These are phyloP conservation scores for Talaromyces nanjingensis DNA, from an alignment of 495 filamentous ascomycete species.

Conservation along the genomic window DNA sequence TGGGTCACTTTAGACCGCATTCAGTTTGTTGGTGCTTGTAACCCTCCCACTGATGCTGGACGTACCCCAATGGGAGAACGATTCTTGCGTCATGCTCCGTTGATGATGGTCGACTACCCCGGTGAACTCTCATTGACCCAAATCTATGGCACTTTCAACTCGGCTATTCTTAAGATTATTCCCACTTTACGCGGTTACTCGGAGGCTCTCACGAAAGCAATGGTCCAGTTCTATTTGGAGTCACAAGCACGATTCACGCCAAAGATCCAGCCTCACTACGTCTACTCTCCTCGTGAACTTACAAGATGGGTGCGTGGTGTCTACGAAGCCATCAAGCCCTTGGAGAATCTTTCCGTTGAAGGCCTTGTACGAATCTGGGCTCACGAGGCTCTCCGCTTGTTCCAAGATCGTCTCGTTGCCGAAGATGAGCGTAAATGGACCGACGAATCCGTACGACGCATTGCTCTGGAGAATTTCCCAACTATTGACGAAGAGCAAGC, in stretches of 20 bases:
- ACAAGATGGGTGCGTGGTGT: constrained; percentile 95
- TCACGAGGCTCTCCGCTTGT: constrained; percentile 90
- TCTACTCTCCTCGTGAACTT: constrained; percentile 97
- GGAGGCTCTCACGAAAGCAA: constrained; percentile 89
- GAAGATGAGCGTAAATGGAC: constrained; percentile 98
- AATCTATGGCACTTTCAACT: constrained; percentile 99
- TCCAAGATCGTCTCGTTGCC: constrained; percentile 89
- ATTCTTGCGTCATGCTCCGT: constrained; percentile 89
- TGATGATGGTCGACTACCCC: constrained; percentile 99
- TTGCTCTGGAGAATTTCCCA: constrained; percentile 89
- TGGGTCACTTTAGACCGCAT: constrained; percentile 98
- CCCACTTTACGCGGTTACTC: constrained; percentile 92
- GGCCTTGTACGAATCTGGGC: constrained; percentile 97
- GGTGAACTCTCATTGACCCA: constrained; percentile 89
- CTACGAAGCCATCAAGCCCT: constrained; percentile 90
- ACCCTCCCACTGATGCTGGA: constrained; percentile 96
- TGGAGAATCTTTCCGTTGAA: constrained; percentile 81
- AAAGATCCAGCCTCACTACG: constrained; percentile 95
- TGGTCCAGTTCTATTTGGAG: constrained; percentile 94
- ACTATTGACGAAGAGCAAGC: constrained; percentile 82
- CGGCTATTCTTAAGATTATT: constrained; percentile 90
- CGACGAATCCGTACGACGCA: constrained; percentile 69
- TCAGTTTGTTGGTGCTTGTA: constrained; percentile 98
- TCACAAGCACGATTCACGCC: constrained; percentile 91
- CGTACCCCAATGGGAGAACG: constrained; percentile 88